These are phyloP conservation scores for Cyathus striatus DNA, from an alignment of 768 basidiomycete species.

Conservation along the genomic window DNA sequence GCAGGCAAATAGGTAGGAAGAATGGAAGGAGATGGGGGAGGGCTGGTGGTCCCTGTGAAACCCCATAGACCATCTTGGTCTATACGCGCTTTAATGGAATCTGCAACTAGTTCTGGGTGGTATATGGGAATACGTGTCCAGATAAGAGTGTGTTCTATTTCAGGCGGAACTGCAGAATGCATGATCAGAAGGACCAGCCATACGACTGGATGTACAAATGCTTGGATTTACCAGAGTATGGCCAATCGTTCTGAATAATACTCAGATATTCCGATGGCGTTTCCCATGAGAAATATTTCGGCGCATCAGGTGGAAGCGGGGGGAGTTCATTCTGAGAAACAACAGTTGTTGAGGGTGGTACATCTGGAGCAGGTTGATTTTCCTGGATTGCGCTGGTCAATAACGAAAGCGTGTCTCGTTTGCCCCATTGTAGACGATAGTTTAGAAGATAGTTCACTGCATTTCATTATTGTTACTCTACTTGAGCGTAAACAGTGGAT, in stretches of 20 bases:
- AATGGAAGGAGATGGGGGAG: conserved; percentile 55
- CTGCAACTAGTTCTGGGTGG: conserved; percentile 50
- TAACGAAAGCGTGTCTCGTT: conserved; percentile 59
- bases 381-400: conserved; percentile 36
- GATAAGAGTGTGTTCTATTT: conserved; percentile 69
- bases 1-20: conserved; percentile 55
- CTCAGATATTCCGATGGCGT: conserved; percentile 56
- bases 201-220: not conserved
- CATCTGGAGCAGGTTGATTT: conserved; percentile 8
- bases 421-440: conserved; percentile 72
- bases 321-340: conserved; percentile 15
- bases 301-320: conserved; percentile 27
- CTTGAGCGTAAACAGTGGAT: no score
- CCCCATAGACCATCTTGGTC: conserved; percentile 79
- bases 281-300: conserved; percentile 62
- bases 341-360: conserved; percentile 5
- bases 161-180: conserved; percentile 48
- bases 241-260: conserved; percentile 84
- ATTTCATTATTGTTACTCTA: conserved; percentile 1
- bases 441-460: conserved; percentile 70
- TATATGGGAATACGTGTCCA: conserved; percentile 77
- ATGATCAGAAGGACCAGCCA: not conserved
- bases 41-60: conserved; percentile 59
- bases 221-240: conserved; percentile 62
- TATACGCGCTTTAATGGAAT: conserved; percentile 49